A percentile compares a stretch with the other conserved stretches of the same genome.
phyloP scores from a whole-genome alignment of 345 rosid species.

The Aquilaria yunnanensis region DNA sequence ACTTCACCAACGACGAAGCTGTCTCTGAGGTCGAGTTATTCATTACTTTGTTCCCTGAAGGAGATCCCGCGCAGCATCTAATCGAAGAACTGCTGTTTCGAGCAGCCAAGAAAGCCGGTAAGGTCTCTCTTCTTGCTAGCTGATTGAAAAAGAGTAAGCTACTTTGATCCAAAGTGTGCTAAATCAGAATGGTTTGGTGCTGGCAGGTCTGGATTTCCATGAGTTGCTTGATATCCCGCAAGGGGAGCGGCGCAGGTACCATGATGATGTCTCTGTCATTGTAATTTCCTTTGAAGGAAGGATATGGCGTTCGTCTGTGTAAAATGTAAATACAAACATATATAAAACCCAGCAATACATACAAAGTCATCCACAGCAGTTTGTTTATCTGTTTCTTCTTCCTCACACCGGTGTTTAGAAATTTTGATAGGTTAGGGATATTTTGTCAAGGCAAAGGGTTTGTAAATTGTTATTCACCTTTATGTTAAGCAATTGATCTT shows the following conservation, averaged over 20 bases:
- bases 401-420: not conserved
- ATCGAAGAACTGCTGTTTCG: constrained; percentile 74
- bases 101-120: constrained; percentile 92
- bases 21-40: constrained; percentile 65
- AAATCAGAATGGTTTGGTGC: not conserved
- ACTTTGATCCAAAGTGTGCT: not conserved
- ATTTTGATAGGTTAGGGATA: not conserved
- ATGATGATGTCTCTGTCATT: constrained; percentile 85
- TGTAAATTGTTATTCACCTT: not conserved
- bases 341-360: not conserved
- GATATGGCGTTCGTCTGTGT: constrained; percentile 74
- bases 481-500: not conserved
- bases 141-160: not conserved
- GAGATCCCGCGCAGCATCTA: constrained; percentile 96
- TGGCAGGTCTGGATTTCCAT: constrained; percentile 79
- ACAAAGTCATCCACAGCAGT: not conserved
- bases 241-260: constrained; percentile 86
- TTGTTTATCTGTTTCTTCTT: not conserved
- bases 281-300: constrained; percentile 88
- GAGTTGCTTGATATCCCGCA: constrained; percentile 85
- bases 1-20: constrained; percentile 83
- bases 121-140: not conserved
- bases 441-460: not conserved
- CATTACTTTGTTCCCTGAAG: constrained; percentile 72
- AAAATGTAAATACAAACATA: constrained; percentile 31